phyloP scores from a whole-genome alignment of 2,329 filamentous ascomycete species.

The Penicillium sp. region DNA sequence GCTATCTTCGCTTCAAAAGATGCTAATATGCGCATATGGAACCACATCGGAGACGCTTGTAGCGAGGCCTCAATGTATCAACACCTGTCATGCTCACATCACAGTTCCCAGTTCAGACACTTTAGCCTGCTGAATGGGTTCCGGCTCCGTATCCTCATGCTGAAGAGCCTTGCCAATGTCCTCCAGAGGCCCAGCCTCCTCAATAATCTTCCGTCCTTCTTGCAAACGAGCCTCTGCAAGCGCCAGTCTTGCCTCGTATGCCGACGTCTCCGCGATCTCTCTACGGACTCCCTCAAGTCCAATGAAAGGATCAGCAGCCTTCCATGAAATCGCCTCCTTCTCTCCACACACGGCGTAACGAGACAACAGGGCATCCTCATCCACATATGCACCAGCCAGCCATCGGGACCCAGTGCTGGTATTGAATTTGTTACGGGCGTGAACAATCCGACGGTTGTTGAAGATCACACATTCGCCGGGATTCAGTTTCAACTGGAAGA shows the following conservation, averaged over 20 bases:
- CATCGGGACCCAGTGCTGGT: conserved; percentile 66
- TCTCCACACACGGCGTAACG: conserved; percentile 45
- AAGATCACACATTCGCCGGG: conserved; percentile 93
- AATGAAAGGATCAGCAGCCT: conserved; percentile 3
- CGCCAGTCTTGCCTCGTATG: not conserved
- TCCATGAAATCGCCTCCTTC: conserved; percentile 17
- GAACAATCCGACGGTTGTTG: conserved; percentile 81
- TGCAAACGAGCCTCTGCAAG: conserved; percentile 1
- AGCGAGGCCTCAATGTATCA: too few species aligned
- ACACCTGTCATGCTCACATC: not conserved
- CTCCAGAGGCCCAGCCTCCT: not conserved
- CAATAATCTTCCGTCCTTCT: not conserved
- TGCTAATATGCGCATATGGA: not conserved
- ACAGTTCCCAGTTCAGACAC: not conserved
- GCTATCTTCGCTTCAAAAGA: not conserved
- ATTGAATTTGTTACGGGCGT: conserved; percentile 79
- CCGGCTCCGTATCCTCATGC: not conserved
- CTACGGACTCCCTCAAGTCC: not conserved
- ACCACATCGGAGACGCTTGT: not conserved
- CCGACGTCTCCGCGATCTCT: conserved; percentile 1
- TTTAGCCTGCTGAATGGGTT: not conserved
- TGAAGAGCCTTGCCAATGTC: not conserved
- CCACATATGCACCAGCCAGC: conserved; percentile 84
- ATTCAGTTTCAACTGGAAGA: conserved; percentile 71
- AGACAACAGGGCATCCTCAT: conserved; percentile 62